phyloP scores from a whole-genome alignment of 441 rosid species.

The Brassica hybrid region DNA sequence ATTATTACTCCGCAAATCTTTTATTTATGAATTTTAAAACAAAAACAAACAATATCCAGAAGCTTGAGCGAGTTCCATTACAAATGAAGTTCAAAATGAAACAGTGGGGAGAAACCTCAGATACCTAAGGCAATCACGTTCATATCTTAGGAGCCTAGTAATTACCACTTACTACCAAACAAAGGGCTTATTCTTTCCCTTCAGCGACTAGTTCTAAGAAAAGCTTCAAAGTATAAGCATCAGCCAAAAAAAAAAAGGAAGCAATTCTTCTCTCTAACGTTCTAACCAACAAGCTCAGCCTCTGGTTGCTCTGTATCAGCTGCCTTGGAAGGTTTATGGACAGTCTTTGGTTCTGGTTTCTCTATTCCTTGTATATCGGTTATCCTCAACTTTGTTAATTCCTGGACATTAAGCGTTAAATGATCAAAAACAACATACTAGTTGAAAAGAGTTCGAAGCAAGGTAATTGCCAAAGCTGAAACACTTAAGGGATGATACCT shows the following conservation, averaged over 20 bases:
- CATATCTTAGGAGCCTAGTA: neutral
- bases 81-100: neutral
- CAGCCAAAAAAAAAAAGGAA: neutral
- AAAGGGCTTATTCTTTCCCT: neutral
- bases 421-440: neutral
- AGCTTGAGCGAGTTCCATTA: constrained; percentile 11
- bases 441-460: neutral
- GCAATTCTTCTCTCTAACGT: constrained; percentile 20
- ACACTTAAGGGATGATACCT: constrained; percentile 18
- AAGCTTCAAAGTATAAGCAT: constrained; percentile 17
- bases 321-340: constrained; percentile 48
- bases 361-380: constrained; percentile 84
- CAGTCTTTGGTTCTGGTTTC: constrained; percentile 55
- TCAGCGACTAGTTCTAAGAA: neutral
- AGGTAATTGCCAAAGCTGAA: neutral
- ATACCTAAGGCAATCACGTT: neutral
- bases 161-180: neutral
- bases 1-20: too few relatives aligned
- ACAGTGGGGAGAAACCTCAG: neutral
- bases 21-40: constrained; percentile 19
- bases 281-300: constrained; percentile 61
- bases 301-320: constrained; percentile 52
- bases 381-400: constrained; percentile 89
- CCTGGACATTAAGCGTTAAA: constrained; percentile 38
- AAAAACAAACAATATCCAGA: constrained; percentile 6